Percentiles rank a stretch among this genome's conserved stretches.
These are phyloP conservation scores for Cytospora paraplurivora DNA, from an alignment of 2,329 filamentous ascomycete genomes.

Conservation along the genomic window DNA sequence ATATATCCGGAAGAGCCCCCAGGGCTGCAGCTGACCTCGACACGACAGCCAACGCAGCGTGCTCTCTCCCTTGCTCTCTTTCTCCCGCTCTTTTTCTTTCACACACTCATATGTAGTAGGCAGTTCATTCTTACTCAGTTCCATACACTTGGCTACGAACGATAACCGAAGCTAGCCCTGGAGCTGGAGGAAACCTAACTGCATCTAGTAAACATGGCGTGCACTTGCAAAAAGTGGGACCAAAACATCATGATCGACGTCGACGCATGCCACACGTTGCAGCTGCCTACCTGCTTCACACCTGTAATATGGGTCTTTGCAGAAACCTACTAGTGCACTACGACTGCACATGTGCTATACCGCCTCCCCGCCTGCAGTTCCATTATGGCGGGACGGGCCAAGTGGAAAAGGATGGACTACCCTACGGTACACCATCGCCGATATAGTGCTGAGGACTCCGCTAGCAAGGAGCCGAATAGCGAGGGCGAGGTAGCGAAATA, in stretches of 20 bases:
- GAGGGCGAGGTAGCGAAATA: not conserved
- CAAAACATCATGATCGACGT: constrained; percentile 2
- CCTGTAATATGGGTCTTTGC: no score
- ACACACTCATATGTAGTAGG: not conserved
- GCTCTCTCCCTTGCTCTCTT: not conserved
- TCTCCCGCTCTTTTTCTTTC: no score
- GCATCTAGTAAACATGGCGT: not conserved
- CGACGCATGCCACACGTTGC: not conserved
- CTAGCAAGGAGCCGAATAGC: not conserved
- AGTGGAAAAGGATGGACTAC: not conserved
- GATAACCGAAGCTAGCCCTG: no score
- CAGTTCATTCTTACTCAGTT: no score
- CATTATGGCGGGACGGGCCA: not conserved
- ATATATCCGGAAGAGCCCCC: not conserved
- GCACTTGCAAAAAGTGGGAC: not conserved
- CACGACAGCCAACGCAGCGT: not conserved
- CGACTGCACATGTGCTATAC: not conserved
- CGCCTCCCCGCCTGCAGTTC: no score
- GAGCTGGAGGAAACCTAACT: not conserved
- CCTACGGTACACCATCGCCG: not conserved
- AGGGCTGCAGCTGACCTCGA: not conserved
- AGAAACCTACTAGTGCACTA: not conserved
- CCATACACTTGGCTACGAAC: no score
- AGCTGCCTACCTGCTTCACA: no score
- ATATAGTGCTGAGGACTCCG: not conserved